Percentiles rank a stretch among this genome's conserved stretches.
Evolutionary conservation across 2,329 filamentous ascomycete species (phyloP).

Genomic region (Paracorniculantispora psalliotae): DNA sequence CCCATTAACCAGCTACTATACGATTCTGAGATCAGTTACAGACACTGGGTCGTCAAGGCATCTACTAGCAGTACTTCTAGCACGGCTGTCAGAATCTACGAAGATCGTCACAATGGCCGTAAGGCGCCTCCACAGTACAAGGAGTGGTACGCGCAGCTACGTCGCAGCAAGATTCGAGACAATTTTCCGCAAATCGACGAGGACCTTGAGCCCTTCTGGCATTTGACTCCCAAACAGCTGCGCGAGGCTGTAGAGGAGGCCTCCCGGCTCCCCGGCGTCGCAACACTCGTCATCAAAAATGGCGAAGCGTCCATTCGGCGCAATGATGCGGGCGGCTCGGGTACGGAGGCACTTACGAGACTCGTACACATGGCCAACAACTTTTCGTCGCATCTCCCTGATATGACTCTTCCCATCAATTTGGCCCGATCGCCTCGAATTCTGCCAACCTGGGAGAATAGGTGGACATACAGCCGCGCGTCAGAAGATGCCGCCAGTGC

Average conservation of each 20-base stretch:
- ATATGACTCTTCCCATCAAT: constrained; percentile 84
- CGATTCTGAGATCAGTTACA: constrained; percentile 40
- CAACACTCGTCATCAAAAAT: constrained; percentile 54
- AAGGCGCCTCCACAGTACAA: constrained; percentile 77
- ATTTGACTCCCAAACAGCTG: constrained; percentile 61
- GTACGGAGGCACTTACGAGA: constrained; percentile 36
- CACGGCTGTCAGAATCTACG: constrained; percentile 45
- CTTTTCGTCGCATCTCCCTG: constrained; percentile 68
- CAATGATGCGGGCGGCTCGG: constrained; percentile 29
- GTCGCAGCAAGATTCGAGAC: constrained; percentile 69
- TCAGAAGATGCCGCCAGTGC: constrained; percentile 8
- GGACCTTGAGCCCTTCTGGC: constrained; percentile 74
- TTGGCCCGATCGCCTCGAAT: constrained; percentile 43
- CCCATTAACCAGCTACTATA: constrained; percentile 47
- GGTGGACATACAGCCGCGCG: constrained; percentile 12
- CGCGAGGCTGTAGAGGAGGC: constrained; percentile 49
- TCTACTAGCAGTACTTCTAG: constrained; percentile 42
- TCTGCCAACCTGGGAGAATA: constrained; percentile 58
- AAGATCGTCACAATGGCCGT: constrained; percentile 53
- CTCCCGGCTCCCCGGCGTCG: constrained; percentile 38
- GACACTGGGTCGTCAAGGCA: constrained; percentile 46
- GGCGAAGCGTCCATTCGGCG: constrained; percentile 47
- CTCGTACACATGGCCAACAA: constrained; percentile 61
- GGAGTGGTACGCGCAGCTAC: constrained; percentile 77
- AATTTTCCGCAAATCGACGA: constrained; percentile 75